Percentiles rank a stretch among this genome's conserved stretches.
Conservation (phyloP, 441 rosid species). For the Populus trichocarpa region DNA sequence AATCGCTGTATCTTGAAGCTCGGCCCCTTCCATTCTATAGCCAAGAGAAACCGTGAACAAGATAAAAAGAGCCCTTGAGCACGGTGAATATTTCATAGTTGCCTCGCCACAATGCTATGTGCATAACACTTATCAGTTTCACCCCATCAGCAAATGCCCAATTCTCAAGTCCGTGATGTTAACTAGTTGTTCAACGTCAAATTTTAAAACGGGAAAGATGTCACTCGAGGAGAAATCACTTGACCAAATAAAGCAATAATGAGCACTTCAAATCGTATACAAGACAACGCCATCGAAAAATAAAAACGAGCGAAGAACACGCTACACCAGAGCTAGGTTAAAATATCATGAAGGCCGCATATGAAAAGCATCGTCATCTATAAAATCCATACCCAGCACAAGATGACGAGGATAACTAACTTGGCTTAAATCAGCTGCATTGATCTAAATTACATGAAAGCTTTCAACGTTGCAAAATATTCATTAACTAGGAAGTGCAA, state of each 20-base stretch:
- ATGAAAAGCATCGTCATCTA: background rate
- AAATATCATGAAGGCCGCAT: background rate
- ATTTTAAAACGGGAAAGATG: background rate
- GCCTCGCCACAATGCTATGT: background rate
- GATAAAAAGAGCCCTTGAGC: too few relatives aligned
- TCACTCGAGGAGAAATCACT: background rate
- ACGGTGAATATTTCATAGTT: background rate
- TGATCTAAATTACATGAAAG: background rate
- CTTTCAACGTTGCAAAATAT: background rate
- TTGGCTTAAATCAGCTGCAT: background rate
- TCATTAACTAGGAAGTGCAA: conserved; percentile 11
- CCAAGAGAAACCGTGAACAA: too few relatives aligned
- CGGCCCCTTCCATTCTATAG: too few relatives aligned
- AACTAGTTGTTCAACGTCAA: background rate
- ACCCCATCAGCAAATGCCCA: background rate
- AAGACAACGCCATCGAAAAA: background rate
- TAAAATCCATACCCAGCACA: background rate
- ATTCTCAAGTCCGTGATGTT: background rate
- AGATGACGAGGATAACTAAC: background rate
- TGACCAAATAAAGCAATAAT: background rate
- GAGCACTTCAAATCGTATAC: background rate
- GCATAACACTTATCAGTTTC: background rate
- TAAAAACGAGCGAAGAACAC: background rate
- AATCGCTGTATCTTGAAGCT: background rate
- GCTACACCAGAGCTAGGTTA: background rate